These are phyloP conservation scores for Hyaloscypha bicolor DNA, from an alignment of 495 filamentous ascomycete genomes.

Conservation along the genomic window DNA sequence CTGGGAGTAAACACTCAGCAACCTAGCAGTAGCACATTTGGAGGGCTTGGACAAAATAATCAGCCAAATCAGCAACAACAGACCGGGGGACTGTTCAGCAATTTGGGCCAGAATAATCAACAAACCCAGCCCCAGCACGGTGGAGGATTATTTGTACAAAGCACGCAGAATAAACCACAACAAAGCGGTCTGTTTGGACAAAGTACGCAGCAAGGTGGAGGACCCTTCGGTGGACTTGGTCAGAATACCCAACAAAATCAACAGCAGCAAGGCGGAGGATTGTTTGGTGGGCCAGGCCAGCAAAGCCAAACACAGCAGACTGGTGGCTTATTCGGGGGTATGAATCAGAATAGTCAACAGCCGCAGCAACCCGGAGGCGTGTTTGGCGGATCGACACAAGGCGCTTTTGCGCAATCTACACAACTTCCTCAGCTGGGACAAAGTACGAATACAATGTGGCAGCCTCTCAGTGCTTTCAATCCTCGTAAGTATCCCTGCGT, in stretches of 20 bases:
- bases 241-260: constrained; percentile 39
- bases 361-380: constrained; percentile 30
- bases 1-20: constrained; percentile 16
- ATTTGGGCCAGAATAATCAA: constrained; percentile 28
- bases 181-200: constrained; percentile 42
- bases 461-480: constrained; percentile 32
- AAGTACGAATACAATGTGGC: constrained; percentile 45
- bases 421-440: constrained; percentile 36
- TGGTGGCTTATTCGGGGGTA: constrained; percentile 9
- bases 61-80: constrained; percentile 30
- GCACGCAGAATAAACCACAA: constrained; percentile 28
- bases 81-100: constrained; percentile 34
- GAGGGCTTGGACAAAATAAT: constrained; percentile 3
- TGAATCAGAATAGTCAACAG: constrained; percentile 40
- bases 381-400: constrained; percentile 19
- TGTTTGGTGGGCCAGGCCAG: constrained; percentile 29
- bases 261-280: constrained; percentile 17
- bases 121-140: constrained; percentile 32
- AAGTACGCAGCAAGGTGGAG: constrained; percentile 31
- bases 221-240: constrained; percentile 48
- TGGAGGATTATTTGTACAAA: constrained; percentile 43
- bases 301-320: constrained; percentile 39
- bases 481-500: constrained; percentile 24
- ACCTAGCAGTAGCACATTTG: constrained; percentile 15
- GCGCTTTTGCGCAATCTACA: constrained; percentile 38